Base-by-base conservation (phyloP, 208 protist species). In the Strigomonas galati region DNA sequence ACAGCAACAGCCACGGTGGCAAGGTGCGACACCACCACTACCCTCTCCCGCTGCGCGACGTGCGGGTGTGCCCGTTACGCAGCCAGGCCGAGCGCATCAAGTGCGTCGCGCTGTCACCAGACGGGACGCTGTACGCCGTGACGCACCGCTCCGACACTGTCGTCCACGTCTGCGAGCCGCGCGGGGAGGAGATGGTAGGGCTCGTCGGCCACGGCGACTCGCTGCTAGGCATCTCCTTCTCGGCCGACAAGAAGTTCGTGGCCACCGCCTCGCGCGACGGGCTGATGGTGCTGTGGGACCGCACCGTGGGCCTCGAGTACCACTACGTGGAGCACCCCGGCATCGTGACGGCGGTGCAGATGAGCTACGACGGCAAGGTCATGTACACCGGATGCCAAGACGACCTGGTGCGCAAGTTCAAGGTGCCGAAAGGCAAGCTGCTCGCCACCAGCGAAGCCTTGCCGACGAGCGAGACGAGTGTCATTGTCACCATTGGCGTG, bases 351-450 rank as follows among this genome's bases (percentile, higher is more conserved):
- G 79, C 78, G 30, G 65, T 83, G 14, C 69, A 71, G n/a, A 75
- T 87, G 35, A 79, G 75, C 28, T 79, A 62, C 49, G 75, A 87
- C 43, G 81, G 78, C 6, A 72, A 71, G 28, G 64, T 71, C 44
- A n/a, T 91, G 24, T 87, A 84, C 67, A 79, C 74, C 24, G 84
- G 84, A 4, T 91, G 78, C 52, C 78, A 91, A 43, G 81, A 91
- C 56, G 83, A 85, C 62, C 40, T 77, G 9, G 54, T 86, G 31
- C 71, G 75, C 19, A 78, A 72, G 53, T 64, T 84, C 21, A 74
- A 69, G 12, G 57, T 64, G 17, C 74, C 76, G 15, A 87, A 84
- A 31, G 73, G 67, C 14, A 71, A 71, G 19, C 37, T 85, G 0
- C 65, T 68, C 14, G 74, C 70, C 10, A 69, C 21, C 24, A 35